A percentile compares a stretch with the other conserved stretches of the same genome.
phyloP scores from a whole-genome alignment of 345 rosid genomes.

The Murraya koenigii region DNA sequence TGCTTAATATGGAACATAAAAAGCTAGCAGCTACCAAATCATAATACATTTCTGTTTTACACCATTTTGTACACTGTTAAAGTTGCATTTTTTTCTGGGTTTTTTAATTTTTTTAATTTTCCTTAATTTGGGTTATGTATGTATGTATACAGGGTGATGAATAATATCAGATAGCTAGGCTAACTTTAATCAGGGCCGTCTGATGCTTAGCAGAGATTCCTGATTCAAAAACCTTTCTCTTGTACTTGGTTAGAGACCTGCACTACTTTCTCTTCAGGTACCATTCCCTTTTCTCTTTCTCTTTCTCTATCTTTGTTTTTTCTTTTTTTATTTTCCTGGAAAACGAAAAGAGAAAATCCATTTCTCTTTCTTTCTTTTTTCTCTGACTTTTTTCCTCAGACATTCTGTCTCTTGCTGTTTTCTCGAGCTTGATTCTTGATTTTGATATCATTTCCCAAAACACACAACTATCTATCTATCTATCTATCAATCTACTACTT shows the following conservation, averaged over 20 bases:
- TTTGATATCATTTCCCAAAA: not conserved
- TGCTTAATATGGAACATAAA: not conserved
- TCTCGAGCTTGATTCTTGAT: constrained; percentile 3
- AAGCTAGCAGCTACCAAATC: not conserved
- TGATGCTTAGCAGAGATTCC: constrained; percentile 13
- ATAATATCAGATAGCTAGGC: not conserved
- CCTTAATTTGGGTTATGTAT: not conserved
- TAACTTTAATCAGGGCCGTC: constrained; percentile 17
- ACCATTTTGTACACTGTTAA: not conserved
- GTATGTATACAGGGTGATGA: not conserved
- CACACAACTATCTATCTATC: no score
- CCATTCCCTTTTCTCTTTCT: not conserved
- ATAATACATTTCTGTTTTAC: not conserved
- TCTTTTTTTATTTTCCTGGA: not conserved
- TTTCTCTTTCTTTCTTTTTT: not conserved
- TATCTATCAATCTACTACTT: not conserved
- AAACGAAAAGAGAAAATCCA: not conserved
- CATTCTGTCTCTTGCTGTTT: constrained; percentile 36
- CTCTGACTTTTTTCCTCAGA: constrained; percentile 28
- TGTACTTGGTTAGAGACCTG: constrained; percentile 23
- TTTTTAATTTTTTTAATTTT: not conserved
- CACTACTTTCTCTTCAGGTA: constrained; percentile 20
- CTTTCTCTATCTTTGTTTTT: not conserved
- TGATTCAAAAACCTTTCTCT: constrained; percentile 6
- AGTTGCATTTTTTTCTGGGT: not conserved